Percentiles rank a stretch among this genome's conserved stretches.
These are phyloP conservation scores for Aureobasidium pullulans DNA, from an alignment of 2,329 filamentous ascomycete species.

Conservation along the genomic window DNA sequence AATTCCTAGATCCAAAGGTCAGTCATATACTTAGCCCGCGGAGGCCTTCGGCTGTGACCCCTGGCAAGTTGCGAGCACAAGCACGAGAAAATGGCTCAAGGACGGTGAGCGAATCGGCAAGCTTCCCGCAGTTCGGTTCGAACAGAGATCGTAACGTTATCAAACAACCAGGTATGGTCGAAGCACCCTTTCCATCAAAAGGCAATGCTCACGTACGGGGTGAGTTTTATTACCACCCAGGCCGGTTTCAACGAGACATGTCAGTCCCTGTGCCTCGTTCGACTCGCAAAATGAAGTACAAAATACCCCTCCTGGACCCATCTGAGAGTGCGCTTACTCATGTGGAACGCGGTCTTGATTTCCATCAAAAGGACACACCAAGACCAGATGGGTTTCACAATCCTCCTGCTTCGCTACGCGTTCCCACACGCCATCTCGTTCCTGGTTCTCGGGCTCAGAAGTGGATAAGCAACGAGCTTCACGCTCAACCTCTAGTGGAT, in stretches of 20 bases:
- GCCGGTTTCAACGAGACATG: neutral
- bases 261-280: neutral
- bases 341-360: constrained; percentile 18
- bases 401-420: constrained; percentile 17
- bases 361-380: constrained; percentile 18
- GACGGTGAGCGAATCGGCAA: constrained; percentile 18
- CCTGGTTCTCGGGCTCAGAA: constrained; percentile 30
- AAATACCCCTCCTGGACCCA: constrained; percentile 20
- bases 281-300: constrained; percentile 36
- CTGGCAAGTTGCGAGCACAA: constrained; percentile 38
- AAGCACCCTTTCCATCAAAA: constrained; percentile 65
- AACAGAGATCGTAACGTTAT: constrained; percentile 28
- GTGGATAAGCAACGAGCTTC: neutral
- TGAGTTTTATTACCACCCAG: constrained; percentile 16
- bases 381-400: constrained; percentile 15
- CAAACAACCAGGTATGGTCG: constrained; percentile 58
- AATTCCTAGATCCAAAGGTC: neutral
- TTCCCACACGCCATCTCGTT: constrained; percentile 26
- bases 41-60: constrained; percentile 36
- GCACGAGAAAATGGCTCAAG: constrained; percentile 19
- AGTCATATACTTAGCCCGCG: constrained; percentile 19
- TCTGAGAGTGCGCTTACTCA: constrained; percentile 19
- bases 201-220: constrained; percentile 59
- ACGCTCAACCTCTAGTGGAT: neutral
- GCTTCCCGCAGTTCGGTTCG: constrained; percentile 19